These are phyloP conservation scores for Colletotrichum ledebouriae DNA, from an alignment of 2,329 filamentous ascomycete genomes.

Conservation along the genomic window DNA sequence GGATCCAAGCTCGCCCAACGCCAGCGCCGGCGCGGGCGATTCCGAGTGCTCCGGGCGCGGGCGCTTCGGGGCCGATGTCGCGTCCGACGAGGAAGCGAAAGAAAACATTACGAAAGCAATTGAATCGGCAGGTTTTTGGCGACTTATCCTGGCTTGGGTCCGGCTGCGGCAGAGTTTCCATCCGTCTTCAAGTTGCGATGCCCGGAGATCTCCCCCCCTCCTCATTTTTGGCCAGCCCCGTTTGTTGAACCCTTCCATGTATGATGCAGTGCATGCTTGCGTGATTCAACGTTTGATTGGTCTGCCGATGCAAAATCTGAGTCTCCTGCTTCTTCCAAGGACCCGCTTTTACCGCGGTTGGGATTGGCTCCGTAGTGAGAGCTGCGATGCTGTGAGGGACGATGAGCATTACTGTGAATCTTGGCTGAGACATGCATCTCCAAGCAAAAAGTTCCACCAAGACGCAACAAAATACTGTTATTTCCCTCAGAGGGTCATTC, in stretches of 20 bases:
- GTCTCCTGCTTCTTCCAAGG: too few species aligned
- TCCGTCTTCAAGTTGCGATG: neutral
- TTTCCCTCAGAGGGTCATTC: too few species aligned
- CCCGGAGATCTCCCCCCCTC: neutral
- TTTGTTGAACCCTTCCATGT: neutral
- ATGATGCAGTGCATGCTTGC: neutral
- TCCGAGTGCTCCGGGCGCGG: neutral
- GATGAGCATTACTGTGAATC: too few species aligned
- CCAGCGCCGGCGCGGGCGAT: neutral
- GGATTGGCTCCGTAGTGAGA: too few species aligned
- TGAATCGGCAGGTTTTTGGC: neutral
- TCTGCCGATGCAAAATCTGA: neutral
- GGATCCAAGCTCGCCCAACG: neutral
- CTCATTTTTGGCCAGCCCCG: neutral
- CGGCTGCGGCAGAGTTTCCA: neutral
- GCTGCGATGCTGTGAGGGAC: too few species aligned
- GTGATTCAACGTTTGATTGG: neutral
- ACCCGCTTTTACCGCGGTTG: too few species aligned
- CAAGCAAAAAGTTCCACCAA: too few species aligned
- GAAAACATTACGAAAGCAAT: neutral
- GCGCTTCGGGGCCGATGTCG: neutral
- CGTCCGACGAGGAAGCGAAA: neutral
- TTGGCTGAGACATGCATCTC: too few species aligned
- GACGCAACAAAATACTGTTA: too few species aligned
- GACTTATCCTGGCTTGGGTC: too few species aligned